Conservation (phyloP, 805 yeast genomes). For the Aciculoconidium aculeatum region DNA sequence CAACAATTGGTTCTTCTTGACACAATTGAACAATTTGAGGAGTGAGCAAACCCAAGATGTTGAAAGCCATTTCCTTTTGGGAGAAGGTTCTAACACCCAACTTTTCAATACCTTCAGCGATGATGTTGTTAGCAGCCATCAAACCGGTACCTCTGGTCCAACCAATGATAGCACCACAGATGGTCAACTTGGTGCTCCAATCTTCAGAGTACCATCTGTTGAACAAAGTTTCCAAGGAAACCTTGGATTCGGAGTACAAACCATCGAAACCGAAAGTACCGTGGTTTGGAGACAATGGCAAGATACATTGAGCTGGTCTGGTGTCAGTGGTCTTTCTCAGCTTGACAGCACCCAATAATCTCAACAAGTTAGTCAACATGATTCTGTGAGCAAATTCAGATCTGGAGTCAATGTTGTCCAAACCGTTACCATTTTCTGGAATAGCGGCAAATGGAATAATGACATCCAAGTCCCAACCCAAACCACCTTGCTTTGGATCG, state of each 20-base stretch:
- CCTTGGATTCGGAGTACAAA: conserved; percentile 94
- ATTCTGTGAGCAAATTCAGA: conserved; percentile 98
- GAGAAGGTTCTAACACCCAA: conserved; percentile 97
- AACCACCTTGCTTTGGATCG: conserved; percentile 78
- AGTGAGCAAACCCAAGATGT: conserved; percentile 87
- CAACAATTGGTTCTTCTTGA: conserved; percentile 93
- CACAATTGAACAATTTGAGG: conserved; percentile 81
- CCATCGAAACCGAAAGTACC: conserved; percentile 99
- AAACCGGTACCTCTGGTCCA: conserved; percentile 99
- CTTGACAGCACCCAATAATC: conserved; percentile 89
- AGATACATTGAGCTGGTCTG: conserved; percentile 95
- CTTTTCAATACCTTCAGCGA: conserved; percentile 95
- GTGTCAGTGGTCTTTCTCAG: conserved; percentile 80
- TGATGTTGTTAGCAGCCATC: conserved; percentile 94
- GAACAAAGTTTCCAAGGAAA: conserved; percentile 91
- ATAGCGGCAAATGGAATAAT: conserved; percentile 98
- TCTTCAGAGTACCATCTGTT: conserved; percentile 99
- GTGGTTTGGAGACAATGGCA: conserved; percentile 97
- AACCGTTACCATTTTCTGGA: conserved; percentile 96
- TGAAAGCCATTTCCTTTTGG: conserved; percentile 99
- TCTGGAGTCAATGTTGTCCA: conserved; percentile 87
- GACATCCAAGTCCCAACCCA: conserved; percentile 97
- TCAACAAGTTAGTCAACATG: conserved; percentile 92
- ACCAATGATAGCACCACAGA: conserved; percentile 98
- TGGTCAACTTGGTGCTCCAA: conserved; percentile 89